Conservation (phyloP, 495 filamentous ascomycete species). For the Hypomontagnella monticulosa region DNA sequence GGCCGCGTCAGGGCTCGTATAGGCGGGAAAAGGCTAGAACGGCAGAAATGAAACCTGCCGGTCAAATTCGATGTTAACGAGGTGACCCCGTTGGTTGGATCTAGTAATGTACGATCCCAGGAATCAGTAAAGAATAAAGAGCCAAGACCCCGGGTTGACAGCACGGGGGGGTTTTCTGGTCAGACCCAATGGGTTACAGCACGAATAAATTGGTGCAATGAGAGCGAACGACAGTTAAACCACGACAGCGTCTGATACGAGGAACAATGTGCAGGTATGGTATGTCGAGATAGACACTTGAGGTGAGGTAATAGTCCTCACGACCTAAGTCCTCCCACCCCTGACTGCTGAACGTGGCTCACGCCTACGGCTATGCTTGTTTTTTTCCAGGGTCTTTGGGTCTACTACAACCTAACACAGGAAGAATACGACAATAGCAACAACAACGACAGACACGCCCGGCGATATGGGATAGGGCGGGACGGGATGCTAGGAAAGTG, state of each 20-base stretch:
- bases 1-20: conserved; percentile 46
- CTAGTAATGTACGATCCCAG: conserved; percentile 46
- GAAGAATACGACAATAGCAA: conserved; percentile 27
- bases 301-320: conserved; percentile 31
- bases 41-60: conserved; percentile 50
- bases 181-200: conserved; percentile 38
- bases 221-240: conserved; percentile 26
- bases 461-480: conserved; percentile 39
- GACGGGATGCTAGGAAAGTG: conserved; percentile 36
- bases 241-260: conserved; percentile 29
- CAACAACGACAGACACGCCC: conserved; percentile 22
- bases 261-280: conserved; percentile 35
- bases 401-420: conserved; percentile 31
- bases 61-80: conserved; percentile 43
- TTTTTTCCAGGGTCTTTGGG: background rate
- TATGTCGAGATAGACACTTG: conserved; percentile 39
- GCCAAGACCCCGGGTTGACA: conserved; percentile 38
- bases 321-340: conserved; percentile 11
- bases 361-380: conserved; percentile 31
- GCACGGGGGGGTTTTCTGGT: conserved; percentile 23
- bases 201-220: conserved; percentile 34
- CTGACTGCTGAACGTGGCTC: conserved; percentile 35
- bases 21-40: conserved; percentile 46
- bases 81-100: conserved; percentile 46
- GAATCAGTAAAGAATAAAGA: conserved; percentile 42